A percentile compares a stretch with the other conserved stretches of the same genome.
Conservation (phyloP, 148 eudicot species). For the Hydrangea macrophylla region DNA sequence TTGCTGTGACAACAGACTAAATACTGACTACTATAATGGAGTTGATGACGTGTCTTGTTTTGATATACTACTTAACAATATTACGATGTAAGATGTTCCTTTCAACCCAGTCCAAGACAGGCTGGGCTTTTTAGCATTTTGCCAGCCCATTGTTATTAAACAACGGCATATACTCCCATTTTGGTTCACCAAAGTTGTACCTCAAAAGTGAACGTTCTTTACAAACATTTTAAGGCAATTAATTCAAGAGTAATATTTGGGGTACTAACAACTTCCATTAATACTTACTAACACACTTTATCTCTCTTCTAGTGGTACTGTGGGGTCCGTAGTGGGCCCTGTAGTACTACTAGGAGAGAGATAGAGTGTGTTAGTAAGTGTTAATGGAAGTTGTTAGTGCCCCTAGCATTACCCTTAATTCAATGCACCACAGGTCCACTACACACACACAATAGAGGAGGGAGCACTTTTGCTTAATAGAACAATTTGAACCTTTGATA, state of each 20-base stretch:
- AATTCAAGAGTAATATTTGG: no score
- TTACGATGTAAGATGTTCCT: background rate
- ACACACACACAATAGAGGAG: no score
- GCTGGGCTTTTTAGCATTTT: slow-evolving; percentile 8
- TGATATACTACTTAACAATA: background rate
- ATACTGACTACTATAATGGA: background rate
- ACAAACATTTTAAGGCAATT: background rate
- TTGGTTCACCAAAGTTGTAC: slow-evolving; percentile 6
- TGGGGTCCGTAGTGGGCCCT: no score
- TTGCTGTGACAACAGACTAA: background rate
- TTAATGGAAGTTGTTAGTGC: background rate
- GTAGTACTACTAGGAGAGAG: no score
- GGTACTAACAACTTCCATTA: no score
- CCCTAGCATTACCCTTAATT: no score
- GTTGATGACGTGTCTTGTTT: background rate
- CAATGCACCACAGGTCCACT: no score
- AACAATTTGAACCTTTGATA: no score
- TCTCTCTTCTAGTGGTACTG: no score
- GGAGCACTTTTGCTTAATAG: no score
- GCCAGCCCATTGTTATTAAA: slow-evolving; percentile 6
- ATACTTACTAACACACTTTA: no score
- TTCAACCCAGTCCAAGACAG: slow-evolving; percentile 3
- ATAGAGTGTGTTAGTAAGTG: no score
- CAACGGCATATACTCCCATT: background rate
- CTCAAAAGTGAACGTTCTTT: background rate